Evolutionary conservation across 179 eudicot species (phyloP), one percentile per base, ranked within the genome.

Genomic region (Camellia oleifera): DNA sequence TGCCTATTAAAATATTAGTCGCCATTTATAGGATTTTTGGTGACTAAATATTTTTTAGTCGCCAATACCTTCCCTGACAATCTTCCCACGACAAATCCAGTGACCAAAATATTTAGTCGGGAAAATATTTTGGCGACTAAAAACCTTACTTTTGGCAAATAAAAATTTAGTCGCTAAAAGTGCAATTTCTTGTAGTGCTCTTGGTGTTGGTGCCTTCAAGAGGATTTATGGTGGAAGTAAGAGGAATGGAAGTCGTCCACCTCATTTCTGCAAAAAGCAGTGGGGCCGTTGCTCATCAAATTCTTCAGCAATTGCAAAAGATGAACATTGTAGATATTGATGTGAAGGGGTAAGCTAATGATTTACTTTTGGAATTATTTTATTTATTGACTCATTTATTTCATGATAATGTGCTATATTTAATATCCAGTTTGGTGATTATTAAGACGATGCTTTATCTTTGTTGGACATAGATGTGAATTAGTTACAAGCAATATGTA

Each of bases 241-340:
- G 83, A 89, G 88, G 74, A 89, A 89, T 74, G 90, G 90, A 45
- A 86, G 89, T 13, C 86, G 87, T 63, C 92, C 92, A 46, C 87
- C 88, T 56, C 92, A 89, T 77, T 89, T 87, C 65, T 81, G 89
- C 81, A 82, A 82, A 69, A 89, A 89, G n/a, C 89, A 89, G 92
- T 60, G 89, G 92, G 1, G 70, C 89, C 45, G 45, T 86, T 75
- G 88, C 92, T 45, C 89, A 89, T 40, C 87, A 89, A 80, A 86
- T 89, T 66, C 92, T 89, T 74, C 88, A 85, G 64, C 88, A 89
- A 68, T 72, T 89, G 77, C 85, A 85, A 68, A 83, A 69, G 32
- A 84, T 87, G 79, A 89, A 79, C 84, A 87, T 89, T 11, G 68
- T 89, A 64, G 90, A 89, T 17, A 14, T 85, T 75, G 91, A 87